phyloP scores from a whole-genome alignment of 305 asterid genomes.

The Petunia hybrid region DNA sequence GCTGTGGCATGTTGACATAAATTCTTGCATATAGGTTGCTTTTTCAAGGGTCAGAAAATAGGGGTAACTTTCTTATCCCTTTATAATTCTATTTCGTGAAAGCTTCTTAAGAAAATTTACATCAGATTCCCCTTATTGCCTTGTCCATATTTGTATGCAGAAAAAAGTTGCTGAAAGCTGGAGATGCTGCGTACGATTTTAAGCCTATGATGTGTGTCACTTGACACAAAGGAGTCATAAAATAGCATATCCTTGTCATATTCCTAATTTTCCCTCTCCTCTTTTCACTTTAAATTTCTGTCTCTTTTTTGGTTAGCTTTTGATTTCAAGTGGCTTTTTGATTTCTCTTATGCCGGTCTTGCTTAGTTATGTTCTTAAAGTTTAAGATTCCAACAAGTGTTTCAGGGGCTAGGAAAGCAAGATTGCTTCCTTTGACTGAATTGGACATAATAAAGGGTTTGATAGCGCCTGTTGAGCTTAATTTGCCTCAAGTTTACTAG shows the following conservation, averaged over 20 bases:
- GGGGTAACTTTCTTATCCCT: background rate
- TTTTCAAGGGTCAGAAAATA: background rate
- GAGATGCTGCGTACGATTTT: constrained; percentile 34
- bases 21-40: background rate
- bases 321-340: background rate
- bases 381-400: background rate
- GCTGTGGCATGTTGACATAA: background rate
- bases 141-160: constrained; percentile 35
- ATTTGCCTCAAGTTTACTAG: too few species aligned
- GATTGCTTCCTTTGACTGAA: background rate
- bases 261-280: constrained; percentile 28
- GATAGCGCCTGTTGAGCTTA: background rate
- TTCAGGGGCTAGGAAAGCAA: background rate
- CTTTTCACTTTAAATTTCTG: background rate
- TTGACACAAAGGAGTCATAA: background rate
- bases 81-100: constrained; percentile 20
- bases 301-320: background rate
- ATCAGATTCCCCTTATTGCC: constrained; percentile 40
- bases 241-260: constrained; percentile 43
- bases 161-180: constrained; percentile 12
- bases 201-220: background rate
- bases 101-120: background rate
- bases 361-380: background rate
- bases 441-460: background rate
- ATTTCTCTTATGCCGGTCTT: background rate